Conservation (phyloP, 441 rosid genomes). For the Daphne laureola region DNA sequence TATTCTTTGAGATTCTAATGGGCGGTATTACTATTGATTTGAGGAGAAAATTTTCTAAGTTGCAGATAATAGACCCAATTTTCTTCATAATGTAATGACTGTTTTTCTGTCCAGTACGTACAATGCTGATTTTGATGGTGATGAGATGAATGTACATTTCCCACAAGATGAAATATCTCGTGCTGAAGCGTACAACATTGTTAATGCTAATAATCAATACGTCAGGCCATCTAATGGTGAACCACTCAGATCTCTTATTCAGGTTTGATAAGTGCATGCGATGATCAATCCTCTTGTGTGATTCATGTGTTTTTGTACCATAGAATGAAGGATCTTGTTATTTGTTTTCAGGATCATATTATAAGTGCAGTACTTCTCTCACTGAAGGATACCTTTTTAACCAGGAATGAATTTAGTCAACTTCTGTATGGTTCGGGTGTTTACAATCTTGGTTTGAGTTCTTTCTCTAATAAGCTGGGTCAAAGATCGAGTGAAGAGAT, state of each 20-base stretch:
- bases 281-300: too few species aligned
- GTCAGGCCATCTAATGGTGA: conserved; percentile 93
- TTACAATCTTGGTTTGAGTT: conserved; percentile 33
- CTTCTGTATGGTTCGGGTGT: conserved; percentile 85
- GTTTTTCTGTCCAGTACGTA: conserved; percentile 62
- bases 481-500: conserved; percentile 58
- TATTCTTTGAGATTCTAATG: too few species aligned
- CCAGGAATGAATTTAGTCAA: conserved; percentile 62
- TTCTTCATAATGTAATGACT: too few species aligned
- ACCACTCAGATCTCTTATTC: conserved; percentile 89
- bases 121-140: conserved; percentile 99
- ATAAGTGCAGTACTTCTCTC: conserved; percentile 88
- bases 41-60: too few species aligned
- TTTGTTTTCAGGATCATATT: conserved; percentile 73
- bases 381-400: conserved; percentile 86
- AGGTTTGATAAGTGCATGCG: conserved; percentile 39
- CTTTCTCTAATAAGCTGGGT: conserved; percentile 53
- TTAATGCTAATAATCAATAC: conserved; percentile 97
- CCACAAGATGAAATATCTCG: conserved; percentile 99
- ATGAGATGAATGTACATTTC: conserved; percentile 99
- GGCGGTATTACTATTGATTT: too few species aligned
- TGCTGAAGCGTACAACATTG: conserved; percentile 98
- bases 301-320: too few species aligned
- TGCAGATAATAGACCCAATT: background rate
- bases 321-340: background rate